Conservation (phyloP, 129 eudicot genomes). For the Helichrysum umbraculigerum region DNA sequence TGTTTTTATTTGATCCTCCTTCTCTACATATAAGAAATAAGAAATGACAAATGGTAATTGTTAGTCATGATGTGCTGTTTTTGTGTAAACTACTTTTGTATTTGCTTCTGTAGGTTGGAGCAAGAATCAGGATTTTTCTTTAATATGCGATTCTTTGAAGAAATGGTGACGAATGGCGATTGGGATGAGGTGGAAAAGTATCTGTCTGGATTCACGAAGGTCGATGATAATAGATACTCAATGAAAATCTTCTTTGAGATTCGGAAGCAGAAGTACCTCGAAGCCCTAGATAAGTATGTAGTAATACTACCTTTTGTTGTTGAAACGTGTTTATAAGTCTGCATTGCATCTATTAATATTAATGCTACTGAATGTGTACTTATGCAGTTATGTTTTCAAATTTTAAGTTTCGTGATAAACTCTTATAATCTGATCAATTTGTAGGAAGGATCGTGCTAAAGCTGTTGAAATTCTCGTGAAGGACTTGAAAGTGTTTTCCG, state of each 20-base stretch:
- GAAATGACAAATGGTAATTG: not conserved
- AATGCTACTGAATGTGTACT: slow-evolving; percentile 8
- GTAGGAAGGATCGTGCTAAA: slow-evolving; percentile 68
- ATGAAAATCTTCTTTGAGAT: slow-evolving; percentile 86
- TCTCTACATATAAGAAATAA: not conserved
- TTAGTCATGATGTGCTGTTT: slow-evolving; percentile 20
- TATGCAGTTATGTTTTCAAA: not conserved
- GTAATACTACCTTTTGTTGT: not conserved
- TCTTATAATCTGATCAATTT: slow-evolving; percentile 24
- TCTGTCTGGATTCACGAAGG: slow-evolving; percentile 72
- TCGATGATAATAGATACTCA: slow-evolving; percentile 76
- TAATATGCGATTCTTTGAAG: slow-evolving; percentile 77
- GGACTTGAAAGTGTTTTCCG: slow-evolving; percentile 70
- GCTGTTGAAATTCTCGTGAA: slow-evolving; percentile 66
- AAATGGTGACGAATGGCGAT: slow-evolving; percentile 78
- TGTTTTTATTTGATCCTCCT: not conserved
- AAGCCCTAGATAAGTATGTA: slow-evolving; percentile 73
- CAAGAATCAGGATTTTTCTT: slow-evolving; percentile 82
- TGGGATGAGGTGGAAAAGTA: slow-evolving; percentile 84
- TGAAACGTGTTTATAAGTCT: not conserved
- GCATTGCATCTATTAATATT: slow-evolving; percentile 7
- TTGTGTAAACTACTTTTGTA: not conserved
- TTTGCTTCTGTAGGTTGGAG: slow-evolving; percentile 56
- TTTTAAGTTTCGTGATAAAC: slow-evolving; percentile 4
- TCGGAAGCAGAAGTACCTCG: slow-evolving; percentile 81